Base-by-base conservation (phyloP, 495 filamentous ascomycete genomes). In the Aspergillus olivimuriae region DNA sequence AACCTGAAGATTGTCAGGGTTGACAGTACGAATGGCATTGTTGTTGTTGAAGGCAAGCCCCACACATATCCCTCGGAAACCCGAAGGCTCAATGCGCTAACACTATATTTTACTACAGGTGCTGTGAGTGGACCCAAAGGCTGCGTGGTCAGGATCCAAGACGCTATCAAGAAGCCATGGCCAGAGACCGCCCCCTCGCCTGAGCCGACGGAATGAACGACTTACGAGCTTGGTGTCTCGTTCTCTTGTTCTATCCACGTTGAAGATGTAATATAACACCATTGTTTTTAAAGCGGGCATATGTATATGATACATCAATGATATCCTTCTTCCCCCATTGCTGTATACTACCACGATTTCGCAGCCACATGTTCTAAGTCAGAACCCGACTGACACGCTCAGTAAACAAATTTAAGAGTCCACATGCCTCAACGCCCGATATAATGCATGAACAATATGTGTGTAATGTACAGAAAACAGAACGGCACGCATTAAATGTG, bases 151-250 rank as follows among this genome's bases (percentile, higher is more conserved):
- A 80, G 81, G 66, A 76, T 97, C 41, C 84, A 92, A 56, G 90
- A 97, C 70, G 87, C 90, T 9, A 77, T 91, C 61, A 94, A 94
- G 78, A 92, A 90, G 74, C 78, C 83, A 22, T 87, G 86, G 77
- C 87, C 88, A 34, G 68, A 78, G 32, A 51, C 74, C 47, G 43
- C 69, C 68, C 48, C 39, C 62, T 42, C 64, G 54, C 51, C 59
- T 58, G 39, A 77, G 73, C 55, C 62, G 56, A 60, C 61, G 60
- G 54, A 54, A 39, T 63, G 46, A 55, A 34, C 34, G 30, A 40
- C 33, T 40, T n/a, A n/a, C 34, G 38, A 48, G 24, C 11, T 5
- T 5, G 24, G 24, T 28, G 5, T 5, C 9, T 42, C 14, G 32
- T 14, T 32, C 41, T 52, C 47, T 22, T 38, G 36, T 42, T 53